phyloP scores from a whole-genome alignment of 2,329 filamentous ascomycete genomes.

The Apiospora pterosperma region DNA sequence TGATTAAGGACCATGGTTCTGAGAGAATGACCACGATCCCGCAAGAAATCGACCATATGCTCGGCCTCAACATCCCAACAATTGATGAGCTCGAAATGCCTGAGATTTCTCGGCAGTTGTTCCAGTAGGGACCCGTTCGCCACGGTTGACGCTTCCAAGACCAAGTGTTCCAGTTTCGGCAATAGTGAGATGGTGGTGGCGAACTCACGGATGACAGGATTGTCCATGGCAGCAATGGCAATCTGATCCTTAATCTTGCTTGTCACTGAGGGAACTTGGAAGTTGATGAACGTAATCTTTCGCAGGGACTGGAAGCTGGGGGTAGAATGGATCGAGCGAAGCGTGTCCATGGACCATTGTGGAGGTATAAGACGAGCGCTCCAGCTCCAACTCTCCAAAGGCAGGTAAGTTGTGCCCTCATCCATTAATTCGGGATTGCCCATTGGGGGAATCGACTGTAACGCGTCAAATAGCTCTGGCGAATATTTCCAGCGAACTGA shows the following conservation, averaged over 20 bases:
- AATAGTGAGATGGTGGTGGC: constrained; percentile 49
- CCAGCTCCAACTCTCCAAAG: constrained; percentile 59
- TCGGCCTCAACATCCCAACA: constrained; percentile 72
- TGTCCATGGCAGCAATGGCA: constrained; percentile 9
- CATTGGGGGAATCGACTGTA: constrained; percentile 45
- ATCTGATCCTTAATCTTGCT: constrained; percentile 22
- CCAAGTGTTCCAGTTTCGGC: constrained; percentile 61
- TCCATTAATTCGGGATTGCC: constrained; percentile 36
- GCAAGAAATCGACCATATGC: constrained; percentile 62
- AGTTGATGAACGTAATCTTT: constrained; percentile 60
- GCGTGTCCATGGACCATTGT: constrained; percentile 42
- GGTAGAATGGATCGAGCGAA: constrained; percentile 50
- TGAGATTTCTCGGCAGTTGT: constrained; percentile 62
- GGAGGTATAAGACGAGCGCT: constrained; percentile 51
- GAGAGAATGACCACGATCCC: constrained; percentile 64
- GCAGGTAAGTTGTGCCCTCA: constrained; percentile 28
- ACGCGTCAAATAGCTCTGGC: constrained; percentile 58
- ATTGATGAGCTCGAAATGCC: constrained; percentile 70
- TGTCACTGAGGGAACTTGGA: constrained; percentile 51
- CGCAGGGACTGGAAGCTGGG: constrained; percentile 54
- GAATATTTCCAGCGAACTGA: constrained; percentile 69
- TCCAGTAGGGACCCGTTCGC: constrained; percentile 67
- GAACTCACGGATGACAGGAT: constrained; percentile 36
- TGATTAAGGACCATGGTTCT: constrained; percentile 68
- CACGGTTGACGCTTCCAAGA: constrained; percentile 72